These are phyloP conservation scores for Nitzschia sp. DNA, from an alignment of 108 stramenopile genomes.

Conservation along the genomic window DNA sequence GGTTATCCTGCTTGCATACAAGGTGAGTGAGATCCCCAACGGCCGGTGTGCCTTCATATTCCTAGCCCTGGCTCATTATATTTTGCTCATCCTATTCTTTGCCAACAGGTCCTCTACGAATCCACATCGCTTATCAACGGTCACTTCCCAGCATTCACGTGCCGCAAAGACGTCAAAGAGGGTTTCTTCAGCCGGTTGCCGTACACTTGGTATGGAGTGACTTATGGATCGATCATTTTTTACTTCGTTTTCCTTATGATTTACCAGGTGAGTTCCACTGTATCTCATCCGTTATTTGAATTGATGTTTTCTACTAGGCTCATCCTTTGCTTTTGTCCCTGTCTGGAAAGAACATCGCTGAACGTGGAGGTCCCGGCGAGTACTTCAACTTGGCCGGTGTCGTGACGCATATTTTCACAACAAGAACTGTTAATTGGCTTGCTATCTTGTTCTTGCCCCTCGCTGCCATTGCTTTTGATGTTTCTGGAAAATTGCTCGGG, in stretches of 20 bases:
- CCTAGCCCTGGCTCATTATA: too few species aligned
- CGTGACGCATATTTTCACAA: slow-evolving; percentile 57
- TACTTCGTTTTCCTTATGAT: slow-evolving; percentile 62
- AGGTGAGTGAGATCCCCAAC: too few species aligned
- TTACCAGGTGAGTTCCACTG: slow-evolving; percentile 48
- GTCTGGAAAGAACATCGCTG: slow-evolving; percentile 41
- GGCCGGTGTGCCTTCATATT: too few species aligned
- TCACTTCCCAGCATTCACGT: slow-evolving; percentile 63
- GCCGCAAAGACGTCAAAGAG: slow-evolving; percentile 51
- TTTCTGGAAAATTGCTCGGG: slow-evolving; percentile 73
- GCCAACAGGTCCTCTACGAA: slow-evolving; percentile 70
- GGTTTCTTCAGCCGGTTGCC: slow-evolving; percentile 66
- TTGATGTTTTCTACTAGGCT: too few species aligned
- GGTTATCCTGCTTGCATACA: slow-evolving; percentile 66
- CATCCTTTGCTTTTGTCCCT: too few species aligned
- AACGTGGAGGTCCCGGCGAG: slow-evolving; percentile 36
- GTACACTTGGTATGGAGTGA: slow-evolving; percentile 74
- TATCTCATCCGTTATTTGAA: too few species aligned
- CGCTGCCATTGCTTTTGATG: slow-evolving; percentile 66
- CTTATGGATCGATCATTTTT: slow-evolving; percentile 62
- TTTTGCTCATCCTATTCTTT: too few species aligned
- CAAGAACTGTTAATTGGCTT: slow-evolving; percentile 68
- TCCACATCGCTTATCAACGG: slow-evolving; percentile 74
- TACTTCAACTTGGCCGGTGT: slow-evolving; percentile 62
- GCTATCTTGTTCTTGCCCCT: slow-evolving; percentile 62